These are phyloP conservation scores for Bertia moriformis DNA, from an alignment of 2,329 filamentous ascomycete genomes.

Conservation along the genomic window DNA sequence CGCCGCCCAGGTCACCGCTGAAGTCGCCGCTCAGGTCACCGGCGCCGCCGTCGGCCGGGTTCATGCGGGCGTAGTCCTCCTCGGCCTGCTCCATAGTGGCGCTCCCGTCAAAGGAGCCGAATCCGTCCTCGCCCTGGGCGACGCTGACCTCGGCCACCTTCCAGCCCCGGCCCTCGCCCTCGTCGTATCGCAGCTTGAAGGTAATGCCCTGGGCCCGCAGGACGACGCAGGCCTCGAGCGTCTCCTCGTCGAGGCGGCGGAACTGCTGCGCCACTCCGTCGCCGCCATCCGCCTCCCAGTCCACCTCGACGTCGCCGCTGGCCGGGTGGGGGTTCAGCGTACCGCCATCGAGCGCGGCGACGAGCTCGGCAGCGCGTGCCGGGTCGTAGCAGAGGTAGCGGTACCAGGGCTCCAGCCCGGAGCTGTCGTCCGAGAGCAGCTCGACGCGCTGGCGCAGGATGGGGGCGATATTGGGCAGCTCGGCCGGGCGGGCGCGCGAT, in stretches of 20 bases:
- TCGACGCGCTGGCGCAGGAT: constrained; percentile 53
- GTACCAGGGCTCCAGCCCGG: constrained; percentile 64
- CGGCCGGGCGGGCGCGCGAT: constrained; percentile 38
- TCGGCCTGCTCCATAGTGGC: constrained; percentile 40
- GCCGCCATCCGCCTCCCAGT: constrained; percentile 53
- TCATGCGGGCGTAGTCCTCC: constrained; percentile 20
- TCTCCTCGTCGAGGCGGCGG: constrained; percentile 60
- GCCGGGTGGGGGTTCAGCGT: constrained; percentile 66
- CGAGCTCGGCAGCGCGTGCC: constrained; percentile 42
- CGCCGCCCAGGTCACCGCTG: constrained; percentile 1
- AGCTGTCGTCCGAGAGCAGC: constrained; percentile 41
- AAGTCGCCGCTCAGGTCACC: not conserved
- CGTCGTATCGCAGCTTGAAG: constrained; percentile 57
- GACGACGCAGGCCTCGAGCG: constrained; percentile 52
- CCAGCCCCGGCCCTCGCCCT: constrained; percentile 55
- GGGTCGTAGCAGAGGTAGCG: constrained; percentile 57
- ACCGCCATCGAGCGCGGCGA: constrained; percentile 44
- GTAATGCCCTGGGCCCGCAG: constrained; percentile 46
- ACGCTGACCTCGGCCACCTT: constrained; percentile 55
- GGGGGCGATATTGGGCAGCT: constrained; percentile 46
- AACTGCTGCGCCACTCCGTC: constrained; percentile 48
- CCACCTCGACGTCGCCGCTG: constrained; percentile 65
- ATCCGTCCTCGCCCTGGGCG: constrained; percentile 40
- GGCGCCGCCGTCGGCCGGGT: constrained; percentile 1
- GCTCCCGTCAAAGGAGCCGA: constrained; percentile 33